These are phyloP conservation scores for Eucalyptus camaldulensis DNA, from an alignment of 345 rosid genomes.

Conservation along the genomic window DNA sequence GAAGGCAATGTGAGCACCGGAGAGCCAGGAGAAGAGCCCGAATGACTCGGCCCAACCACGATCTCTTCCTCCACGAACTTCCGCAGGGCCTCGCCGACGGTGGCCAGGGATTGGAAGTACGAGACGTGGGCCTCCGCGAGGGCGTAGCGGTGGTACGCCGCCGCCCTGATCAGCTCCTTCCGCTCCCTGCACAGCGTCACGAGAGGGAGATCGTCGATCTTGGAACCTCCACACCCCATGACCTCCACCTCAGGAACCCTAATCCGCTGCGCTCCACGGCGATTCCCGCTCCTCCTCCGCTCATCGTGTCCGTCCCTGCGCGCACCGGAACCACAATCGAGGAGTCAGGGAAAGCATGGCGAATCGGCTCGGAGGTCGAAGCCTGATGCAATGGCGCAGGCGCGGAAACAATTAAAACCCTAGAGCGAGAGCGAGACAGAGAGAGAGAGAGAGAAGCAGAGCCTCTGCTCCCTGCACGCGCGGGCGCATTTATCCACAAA, in stretches of 20 bases:
- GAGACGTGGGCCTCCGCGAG: slow-evolving; percentile 82
- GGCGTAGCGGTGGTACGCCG: slow-evolving; percentile 59
- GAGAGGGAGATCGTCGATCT: slow-evolving; percentile 60
- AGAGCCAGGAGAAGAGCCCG: slow-evolving; percentile 25
- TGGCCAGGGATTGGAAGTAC: slow-evolving; percentile 57
- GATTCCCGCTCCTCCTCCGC: neutral
- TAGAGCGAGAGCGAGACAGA: neutral
- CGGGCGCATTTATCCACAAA: neutral
- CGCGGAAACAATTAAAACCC: neutral
- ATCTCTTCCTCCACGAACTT: slow-evolving; percentile 80
- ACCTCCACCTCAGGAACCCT: neutral
- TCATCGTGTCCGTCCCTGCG: slow-evolving; percentile 1
- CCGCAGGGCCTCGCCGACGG: slow-evolving; percentile 72
- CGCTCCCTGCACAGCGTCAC: slow-evolving; percentile 76
- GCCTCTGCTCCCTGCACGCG: neutral
- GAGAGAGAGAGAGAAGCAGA: neutral
- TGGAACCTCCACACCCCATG: slow-evolving; percentile 97
- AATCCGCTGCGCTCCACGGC: neutral
- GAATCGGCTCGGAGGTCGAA: neutral
- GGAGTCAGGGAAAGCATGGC: neutral
- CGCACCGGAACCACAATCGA: neutral
- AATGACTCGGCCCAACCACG: slow-evolving; percentile 19
- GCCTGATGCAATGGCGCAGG: neutral
- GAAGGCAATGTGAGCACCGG: slow-evolving; percentile 84
- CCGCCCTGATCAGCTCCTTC: slow-evolving; percentile 55